These are phyloP conservation scores for Erodium moschatum DNA, from an alignment of 441 rosid species.

Conservation along the genomic window DNA sequence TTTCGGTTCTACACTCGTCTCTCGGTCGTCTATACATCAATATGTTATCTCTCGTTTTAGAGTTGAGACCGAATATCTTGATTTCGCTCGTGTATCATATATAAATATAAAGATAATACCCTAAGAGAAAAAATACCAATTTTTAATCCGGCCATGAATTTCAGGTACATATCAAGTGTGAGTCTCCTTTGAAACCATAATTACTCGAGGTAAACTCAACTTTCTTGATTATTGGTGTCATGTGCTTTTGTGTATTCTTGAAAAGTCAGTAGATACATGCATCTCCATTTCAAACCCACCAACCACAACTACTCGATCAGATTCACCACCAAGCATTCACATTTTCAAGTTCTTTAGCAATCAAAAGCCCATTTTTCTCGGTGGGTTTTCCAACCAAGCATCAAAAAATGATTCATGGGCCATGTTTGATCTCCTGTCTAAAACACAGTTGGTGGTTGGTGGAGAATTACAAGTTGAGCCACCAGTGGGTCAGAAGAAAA, in stretches of 20 bases:
- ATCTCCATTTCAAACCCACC: neutral
- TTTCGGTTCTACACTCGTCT: too few relatives aligned
- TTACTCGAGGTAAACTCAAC: too few relatives aligned
- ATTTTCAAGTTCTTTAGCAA: neutral
- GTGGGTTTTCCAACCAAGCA: constrained; percentile 4
- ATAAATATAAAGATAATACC: too few relatives aligned
- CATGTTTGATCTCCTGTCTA: neutral
- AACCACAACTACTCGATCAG: neutral
- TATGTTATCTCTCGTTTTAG: too few relatives aligned
- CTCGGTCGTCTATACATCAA: too few relatives aligned
- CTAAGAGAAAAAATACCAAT: too few relatives aligned
- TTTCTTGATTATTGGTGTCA: neutral
- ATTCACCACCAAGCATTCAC: neutral
- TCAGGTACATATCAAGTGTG: too few relatives aligned
- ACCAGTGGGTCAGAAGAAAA: too few relatives aligned
- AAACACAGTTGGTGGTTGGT: constrained; percentile 1
- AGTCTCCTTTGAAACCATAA: neutral
- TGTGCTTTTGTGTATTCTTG: neutral
- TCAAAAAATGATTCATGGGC: neutral
- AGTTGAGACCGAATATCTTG: too few relatives aligned
- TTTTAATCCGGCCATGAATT: too few relatives aligned
- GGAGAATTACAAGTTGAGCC: neutral
- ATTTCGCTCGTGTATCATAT: too few relatives aligned
- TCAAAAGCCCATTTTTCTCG: neutral
- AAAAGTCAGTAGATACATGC: neutral